Conservation (phyloP, 2,329 filamentous ascomycete genomes). For the Simplicillium aogashimaense region DNA sequence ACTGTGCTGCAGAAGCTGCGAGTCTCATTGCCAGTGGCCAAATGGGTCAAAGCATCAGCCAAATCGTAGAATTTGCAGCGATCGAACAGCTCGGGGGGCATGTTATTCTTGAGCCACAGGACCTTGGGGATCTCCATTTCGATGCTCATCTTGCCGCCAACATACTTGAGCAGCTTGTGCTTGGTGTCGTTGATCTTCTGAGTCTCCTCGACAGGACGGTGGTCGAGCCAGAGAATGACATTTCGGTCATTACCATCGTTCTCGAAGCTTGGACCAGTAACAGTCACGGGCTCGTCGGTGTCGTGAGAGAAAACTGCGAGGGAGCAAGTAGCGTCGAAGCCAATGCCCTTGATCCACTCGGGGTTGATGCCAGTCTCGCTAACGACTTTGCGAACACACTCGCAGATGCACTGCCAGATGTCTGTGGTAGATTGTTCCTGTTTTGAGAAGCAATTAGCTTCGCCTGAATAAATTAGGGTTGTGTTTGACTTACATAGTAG, state of each 20-base stretch:
- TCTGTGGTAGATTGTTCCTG: constrained; percentile 95
- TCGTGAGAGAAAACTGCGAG: constrained; percentile 83
- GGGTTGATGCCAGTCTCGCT: constrained; percentile 72
- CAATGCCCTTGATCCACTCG: constrained; percentile 73
- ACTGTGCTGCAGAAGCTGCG: constrained; percentile 93
- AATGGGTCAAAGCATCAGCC: constrained; percentile 82
- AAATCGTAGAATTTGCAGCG: constrained; percentile 97
- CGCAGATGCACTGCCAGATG: constrained; percentile 93
- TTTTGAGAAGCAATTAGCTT: constrained; percentile 6
- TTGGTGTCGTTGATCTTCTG: constrained; percentile 86
- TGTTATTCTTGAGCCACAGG: constrained; percentile 96
- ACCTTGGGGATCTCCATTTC: constrained; percentile 99
- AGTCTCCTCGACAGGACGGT: constrained; percentile 83
- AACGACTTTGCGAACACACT: constrained; percentile 74
- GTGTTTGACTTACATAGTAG: constrained; percentile 50
- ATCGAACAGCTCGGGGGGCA: constrained; percentile 83
- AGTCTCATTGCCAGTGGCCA: constrained; percentile 86
- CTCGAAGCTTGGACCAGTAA: constrained; percentile 74
- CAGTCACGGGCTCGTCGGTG: constrained; percentile 81
- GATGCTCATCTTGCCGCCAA: constrained; percentile 96
- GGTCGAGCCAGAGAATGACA: constrained; percentile 95
- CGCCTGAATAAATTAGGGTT: background rate
- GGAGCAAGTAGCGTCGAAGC: constrained; percentile 98
- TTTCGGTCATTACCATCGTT: constrained; percentile 80
- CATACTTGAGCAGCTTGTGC: constrained; percentile 90